Evolutionary conservation across 2,329 filamentous ascomycete genomes (phyloP).

Genomic region (Trichoderma brevicompactum): DNA sequence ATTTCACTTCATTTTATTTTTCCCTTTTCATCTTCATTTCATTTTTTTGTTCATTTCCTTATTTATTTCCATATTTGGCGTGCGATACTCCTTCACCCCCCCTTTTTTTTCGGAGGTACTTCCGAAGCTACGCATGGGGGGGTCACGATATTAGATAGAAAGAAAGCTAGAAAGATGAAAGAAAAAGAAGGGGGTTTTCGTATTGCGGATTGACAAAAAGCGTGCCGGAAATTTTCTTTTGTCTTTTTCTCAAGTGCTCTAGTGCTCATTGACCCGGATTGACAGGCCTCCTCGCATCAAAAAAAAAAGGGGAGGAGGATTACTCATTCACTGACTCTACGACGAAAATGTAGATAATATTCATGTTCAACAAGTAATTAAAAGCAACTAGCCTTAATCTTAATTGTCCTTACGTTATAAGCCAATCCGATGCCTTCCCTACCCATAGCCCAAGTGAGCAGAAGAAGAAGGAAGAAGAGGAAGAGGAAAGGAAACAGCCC

Average conservation of each 20-base stretch:
- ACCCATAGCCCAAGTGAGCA: neutral
- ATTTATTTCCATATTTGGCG: neutral
- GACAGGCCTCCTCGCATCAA: neutral
- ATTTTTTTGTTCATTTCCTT: neutral
- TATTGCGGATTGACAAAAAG: neutral
- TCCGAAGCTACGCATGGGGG: conserved; percentile 15
- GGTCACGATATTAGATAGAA: conserved; percentile 11
- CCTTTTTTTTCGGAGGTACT: neutral
- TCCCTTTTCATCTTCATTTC: neutral
- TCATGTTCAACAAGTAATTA: neutral
- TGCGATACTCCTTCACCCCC: neutral
- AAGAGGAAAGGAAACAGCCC: neutral
- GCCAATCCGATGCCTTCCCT: neutral
- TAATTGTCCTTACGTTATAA: neutral
- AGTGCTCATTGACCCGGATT: neutral
- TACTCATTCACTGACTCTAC: neutral
- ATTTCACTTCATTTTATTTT: no score
- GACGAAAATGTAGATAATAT: conserved; percentile 19
- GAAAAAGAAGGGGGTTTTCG: neutral
- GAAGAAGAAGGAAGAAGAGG: no score
- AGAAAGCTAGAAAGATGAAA: conserved; percentile 1
- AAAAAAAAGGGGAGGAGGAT: neutral
- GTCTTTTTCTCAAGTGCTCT: neutral
- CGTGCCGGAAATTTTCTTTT: neutral
- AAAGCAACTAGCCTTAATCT: neutral